A percentile compares a stretch with the other conserved stretches of the same genome.
Evolutionary conservation across 441 rosid genomes (phyloP).

Genomic region (Euphorbia schlechtendalii): DNA sequence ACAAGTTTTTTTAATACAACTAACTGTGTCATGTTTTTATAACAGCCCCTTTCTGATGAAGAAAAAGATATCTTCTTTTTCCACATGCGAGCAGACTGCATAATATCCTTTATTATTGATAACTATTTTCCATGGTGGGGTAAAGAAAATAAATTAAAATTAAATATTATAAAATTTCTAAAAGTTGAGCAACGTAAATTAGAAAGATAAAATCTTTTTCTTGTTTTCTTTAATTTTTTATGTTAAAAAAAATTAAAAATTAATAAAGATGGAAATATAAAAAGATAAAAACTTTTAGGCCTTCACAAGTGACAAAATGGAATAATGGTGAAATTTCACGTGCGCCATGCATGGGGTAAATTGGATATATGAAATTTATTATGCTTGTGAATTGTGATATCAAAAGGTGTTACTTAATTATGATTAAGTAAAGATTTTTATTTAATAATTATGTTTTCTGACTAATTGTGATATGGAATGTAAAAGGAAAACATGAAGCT

Average conservation of each 20-base stretch:
- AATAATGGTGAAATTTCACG: constrained; percentile 34
- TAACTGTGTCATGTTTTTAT: background rate
- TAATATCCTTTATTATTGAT: background rate
- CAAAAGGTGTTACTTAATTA: no score
- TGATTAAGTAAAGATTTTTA: no score
- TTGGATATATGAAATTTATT: background rate
- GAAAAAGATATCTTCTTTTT: background rate
- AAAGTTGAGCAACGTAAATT: background rate
- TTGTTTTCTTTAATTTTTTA: background rate
- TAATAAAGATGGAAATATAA: background rate
- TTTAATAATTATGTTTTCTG: no score
- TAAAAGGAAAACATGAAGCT: no score
- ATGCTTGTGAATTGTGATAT: no score
- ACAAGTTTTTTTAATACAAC: background rate
- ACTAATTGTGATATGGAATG: no score
- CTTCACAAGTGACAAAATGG: constrained; percentile 17
- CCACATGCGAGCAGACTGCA: background rate
- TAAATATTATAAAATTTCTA: background rate
- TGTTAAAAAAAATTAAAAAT: background rate
- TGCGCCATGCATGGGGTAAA: constrained; percentile 21
- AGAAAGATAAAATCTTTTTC: constrained; percentile 1
- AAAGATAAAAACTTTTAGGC: constrained; percentile 1
- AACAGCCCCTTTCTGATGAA: background rate
- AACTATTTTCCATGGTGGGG: background rate
- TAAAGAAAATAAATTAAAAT: background rate